A percentile compares a stretch with the other conserved stretches of the same genome.
phyloP scores from a whole-genome alignment of 805 yeast species.

The Debaryomyces hansenii region DNA sequence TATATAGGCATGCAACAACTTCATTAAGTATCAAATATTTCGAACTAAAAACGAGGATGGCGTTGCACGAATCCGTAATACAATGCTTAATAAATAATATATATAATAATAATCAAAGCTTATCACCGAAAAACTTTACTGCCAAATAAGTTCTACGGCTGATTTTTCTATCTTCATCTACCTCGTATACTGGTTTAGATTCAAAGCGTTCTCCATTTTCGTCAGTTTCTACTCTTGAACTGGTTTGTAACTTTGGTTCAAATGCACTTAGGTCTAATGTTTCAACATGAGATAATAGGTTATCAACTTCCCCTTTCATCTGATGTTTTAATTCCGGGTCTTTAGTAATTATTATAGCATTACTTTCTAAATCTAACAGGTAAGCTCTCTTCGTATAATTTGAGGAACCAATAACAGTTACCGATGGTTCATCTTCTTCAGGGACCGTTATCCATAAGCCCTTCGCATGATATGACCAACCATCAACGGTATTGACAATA shows the following conservation, averaged over 20 bases:
- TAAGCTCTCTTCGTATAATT: slow-evolving; percentile 92
- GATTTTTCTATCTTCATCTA: slow-evolving; percentile 59
- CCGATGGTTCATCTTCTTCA: slow-evolving; percentile 56
- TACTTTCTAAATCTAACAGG: slow-evolving; percentile 82
- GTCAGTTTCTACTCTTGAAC: neutral
- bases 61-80: neutral
- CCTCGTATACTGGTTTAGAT: slow-evolving; percentile 22
- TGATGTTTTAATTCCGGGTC: slow-evolving; percentile 55
- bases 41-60: neutral
- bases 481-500: slow-evolving; percentile 71
- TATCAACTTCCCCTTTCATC: slow-evolving; percentile 64
- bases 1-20: slow-evolving; percentile 6
- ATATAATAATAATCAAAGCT: slow-evolving; percentile 27
- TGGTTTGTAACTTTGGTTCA: slow-evolving; percentile 26
- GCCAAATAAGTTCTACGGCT: slow-evolving; percentile 65
- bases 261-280: slow-evolving; percentile 62
- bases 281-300: slow-evolving; percentile 54
- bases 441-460: slow-evolving; percentile 83
- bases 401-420: slow-evolving; percentile 88
- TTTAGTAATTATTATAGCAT: slow-evolving; percentile 74
- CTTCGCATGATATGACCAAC: slow-evolving; percentile 98
- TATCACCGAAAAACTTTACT: slow-evolving; percentile 60
- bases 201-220: slow-evolving; percentile 1
- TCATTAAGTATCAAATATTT: slow-evolving; percentile 2
- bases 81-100: neutral